phyloP scores from a whole-genome alignment of 2,329 filamentous ascomycete genomes.

The Epichloe coenophiala region DNA sequence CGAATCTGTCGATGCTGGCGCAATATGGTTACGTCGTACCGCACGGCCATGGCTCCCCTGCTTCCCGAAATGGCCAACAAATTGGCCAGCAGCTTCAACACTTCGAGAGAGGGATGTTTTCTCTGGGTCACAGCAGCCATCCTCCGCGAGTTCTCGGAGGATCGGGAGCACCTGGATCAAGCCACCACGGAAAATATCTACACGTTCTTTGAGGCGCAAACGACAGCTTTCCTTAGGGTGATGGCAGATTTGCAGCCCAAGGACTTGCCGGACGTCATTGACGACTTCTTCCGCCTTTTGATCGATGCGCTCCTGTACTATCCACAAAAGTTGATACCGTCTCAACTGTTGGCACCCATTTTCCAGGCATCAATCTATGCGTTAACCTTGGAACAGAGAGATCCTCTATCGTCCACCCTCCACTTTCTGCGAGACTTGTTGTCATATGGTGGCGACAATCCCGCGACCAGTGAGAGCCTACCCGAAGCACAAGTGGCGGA shows the following conservation, averaged over 20 bases:
- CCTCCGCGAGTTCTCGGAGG: constrained; percentile 86
- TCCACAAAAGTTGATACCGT: constrained; percentile 69
- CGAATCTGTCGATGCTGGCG: constrained; percentile 91
- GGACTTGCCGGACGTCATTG: constrained; percentile 74
- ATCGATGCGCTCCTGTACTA: constrained; percentile 91
- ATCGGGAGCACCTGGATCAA: constrained; percentile 69
- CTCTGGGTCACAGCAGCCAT: constrained; percentile 97
- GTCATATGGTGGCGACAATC: constrained; percentile 71
- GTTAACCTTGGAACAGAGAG: constrained; percentile 77
- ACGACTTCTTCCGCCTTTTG: constrained; percentile 90
- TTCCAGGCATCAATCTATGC: constrained; percentile 80
- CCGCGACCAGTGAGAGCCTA: constrained; percentile 44
- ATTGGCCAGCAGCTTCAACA: constrained; percentile 70
- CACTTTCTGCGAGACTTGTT: constrained; percentile 89
- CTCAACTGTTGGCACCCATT: constrained; percentile 65
- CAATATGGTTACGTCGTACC: constrained; percentile 91
- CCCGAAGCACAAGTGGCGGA: constrained; percentile 50
- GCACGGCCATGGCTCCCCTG: constrained; percentile 75
- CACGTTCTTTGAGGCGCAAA: constrained; percentile 87
- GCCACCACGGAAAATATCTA: constrained; percentile 81
- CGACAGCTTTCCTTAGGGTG: constrained; percentile 75
- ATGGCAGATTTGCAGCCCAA: constrained; percentile 66
- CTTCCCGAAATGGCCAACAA: constrained; percentile 79
- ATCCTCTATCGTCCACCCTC: constrained; percentile 79
- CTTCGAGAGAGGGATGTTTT: constrained; percentile 87